These are phyloP conservation scores for Aspergillus hiratsukae DNA, from an alignment of 2,329 filamentous ascomycete genomes.

Conservation along the genomic window DNA sequence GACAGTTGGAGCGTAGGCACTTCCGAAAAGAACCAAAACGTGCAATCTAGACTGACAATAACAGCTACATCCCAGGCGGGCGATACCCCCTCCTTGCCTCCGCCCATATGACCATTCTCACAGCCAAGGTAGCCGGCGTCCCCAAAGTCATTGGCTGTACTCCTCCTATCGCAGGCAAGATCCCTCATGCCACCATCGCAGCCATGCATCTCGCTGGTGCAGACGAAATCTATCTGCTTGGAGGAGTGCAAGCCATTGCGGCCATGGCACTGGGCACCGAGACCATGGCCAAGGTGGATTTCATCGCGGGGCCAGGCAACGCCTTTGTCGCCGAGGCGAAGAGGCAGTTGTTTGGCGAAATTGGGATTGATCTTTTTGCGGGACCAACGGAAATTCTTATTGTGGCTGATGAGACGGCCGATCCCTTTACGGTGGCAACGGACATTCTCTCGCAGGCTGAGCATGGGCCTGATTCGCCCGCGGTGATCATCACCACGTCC, in stretches of 20 bases:
- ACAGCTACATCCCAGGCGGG: constrained; percentile 48
- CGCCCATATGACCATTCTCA: constrained; percentile 54
- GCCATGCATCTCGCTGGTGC: constrained; percentile 49
- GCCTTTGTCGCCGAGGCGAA: constrained; percentile 54
- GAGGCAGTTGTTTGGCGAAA: constrained; percentile 49
- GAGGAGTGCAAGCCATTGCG: constrained; percentile 51
- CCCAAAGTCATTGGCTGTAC: constrained; percentile 49
- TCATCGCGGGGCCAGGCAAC: constrained; percentile 52
- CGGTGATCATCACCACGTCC: constrained; percentile 48
- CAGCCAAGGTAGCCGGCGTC: constrained; percentile 52
- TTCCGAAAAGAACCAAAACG: neutral
- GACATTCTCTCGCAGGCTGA: constrained; percentile 49
- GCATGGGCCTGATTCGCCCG: constrained; percentile 51
- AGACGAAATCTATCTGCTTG: constrained; percentile 49
- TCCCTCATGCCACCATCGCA: constrained; percentile 48
- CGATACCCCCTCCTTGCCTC: constrained; percentile 52
- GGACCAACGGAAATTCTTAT: constrained; percentile 52
- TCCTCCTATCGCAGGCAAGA: constrained; percentile 46
- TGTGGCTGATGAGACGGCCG: constrained; percentile 46
- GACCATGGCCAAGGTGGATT: constrained; percentile 47
- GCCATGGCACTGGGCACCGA: constrained; percentile 51
- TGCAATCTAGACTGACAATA: neutral
- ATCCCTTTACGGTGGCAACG: constrained; percentile 44
- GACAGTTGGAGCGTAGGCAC: constrained; percentile 41
- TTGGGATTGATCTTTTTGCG: constrained; percentile 53